Base-by-base conservation (phyloP, 129 eudicot genomes). In the Glebionis coronaria region DNA sequence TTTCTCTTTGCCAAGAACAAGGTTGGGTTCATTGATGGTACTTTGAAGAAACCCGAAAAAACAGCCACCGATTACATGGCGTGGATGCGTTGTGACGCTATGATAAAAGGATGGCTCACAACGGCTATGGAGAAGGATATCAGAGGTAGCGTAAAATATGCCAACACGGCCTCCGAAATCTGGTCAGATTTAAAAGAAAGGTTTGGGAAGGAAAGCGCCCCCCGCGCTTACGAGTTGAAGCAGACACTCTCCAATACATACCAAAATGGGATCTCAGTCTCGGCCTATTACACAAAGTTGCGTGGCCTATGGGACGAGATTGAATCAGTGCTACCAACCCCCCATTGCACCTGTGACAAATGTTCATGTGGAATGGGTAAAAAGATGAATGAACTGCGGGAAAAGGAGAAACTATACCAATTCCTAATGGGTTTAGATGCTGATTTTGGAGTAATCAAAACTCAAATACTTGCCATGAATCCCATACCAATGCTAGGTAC, bases 251-350 rank as follows among this genome's bases (percentile, higher is more conserved):
- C 66, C 66, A 13, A 29, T 3, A 61, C 68, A n/a, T 25, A 44
- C 14, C 68, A 62, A 62, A 44, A 11, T 18, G 68, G 68, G 13
- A 28, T 38, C 68, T 42, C 68, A 15, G 49, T 49, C n/a, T 49
- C 14, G 4, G 54, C 54, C 13, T 49, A 49, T 13, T 49, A 49
- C 54, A 49, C 54, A 62, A 61, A 61, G 49, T 5, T 61, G 49
- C 67, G 67, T 61, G 67, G 67, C 21, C 47, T 61, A 2, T 61
- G 67, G 67, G 67, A 61, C 12, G 67, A 61, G 20, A 61, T 61
- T 31, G 47, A 35, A 18, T 29, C 68, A 2, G 18, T 62, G 12
- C 14, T 20, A n/a, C 68, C 52, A 62, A 25, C 51, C 28, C 68
- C 68, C 6, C 49, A 7, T 44, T 62, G 51, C 29, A 62, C 49